Percentiles rank a stretch among this genome's conserved stretches.
Conservation (phyloP, 2,329 filamentous ascomycete genomes). For the Neopestalotiopsis clavispora region DNA sequence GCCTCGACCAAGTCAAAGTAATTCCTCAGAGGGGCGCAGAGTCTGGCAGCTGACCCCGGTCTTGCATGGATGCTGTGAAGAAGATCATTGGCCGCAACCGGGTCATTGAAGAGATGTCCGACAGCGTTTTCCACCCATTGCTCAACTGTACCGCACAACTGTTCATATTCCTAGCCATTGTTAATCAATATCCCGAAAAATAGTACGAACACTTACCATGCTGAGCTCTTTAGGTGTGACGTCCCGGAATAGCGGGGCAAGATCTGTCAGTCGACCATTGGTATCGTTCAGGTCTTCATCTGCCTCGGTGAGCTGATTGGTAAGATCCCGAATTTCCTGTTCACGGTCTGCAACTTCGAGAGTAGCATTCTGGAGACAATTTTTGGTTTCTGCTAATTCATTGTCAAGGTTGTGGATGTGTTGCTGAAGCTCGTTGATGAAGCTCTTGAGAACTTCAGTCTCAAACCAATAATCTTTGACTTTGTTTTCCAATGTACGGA, state of each 20-base stretch:
- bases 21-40: not conserved
- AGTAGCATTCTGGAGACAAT: too few relatives aligned
- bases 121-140: conserved; percentile 43
- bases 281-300: not conserved
- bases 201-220: conserved; percentile 24
- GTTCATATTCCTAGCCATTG: conserved; percentile 39
- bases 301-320: not conserved
- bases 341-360: too few relatives aligned
- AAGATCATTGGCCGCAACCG: conserved; percentile 5
- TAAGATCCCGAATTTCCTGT: too few relatives aligned
- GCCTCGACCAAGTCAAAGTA: not conserved
- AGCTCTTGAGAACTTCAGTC: too few relatives aligned
- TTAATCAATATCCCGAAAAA: not conserved
- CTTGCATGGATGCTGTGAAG: conserved; percentile 27
- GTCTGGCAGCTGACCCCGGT: conserved; percentile 24
- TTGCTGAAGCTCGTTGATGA: too few relatives aligned
- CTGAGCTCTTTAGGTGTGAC: conserved; percentile 17
- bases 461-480: too few relatives aligned
- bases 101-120: conserved; percentile 34
- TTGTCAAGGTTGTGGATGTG: too few relatives aligned
- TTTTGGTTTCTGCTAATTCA: too few relatives aligned
- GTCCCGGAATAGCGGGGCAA: not conserved
- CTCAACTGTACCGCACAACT: conserved; percentile 36
- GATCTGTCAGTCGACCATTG: too few relatives aligned
- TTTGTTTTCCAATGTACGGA: too few relatives aligned